Evolutionary conservation across 441 rosid genomes (phyloP).

Genomic region (Jatropha multifida): DNA sequence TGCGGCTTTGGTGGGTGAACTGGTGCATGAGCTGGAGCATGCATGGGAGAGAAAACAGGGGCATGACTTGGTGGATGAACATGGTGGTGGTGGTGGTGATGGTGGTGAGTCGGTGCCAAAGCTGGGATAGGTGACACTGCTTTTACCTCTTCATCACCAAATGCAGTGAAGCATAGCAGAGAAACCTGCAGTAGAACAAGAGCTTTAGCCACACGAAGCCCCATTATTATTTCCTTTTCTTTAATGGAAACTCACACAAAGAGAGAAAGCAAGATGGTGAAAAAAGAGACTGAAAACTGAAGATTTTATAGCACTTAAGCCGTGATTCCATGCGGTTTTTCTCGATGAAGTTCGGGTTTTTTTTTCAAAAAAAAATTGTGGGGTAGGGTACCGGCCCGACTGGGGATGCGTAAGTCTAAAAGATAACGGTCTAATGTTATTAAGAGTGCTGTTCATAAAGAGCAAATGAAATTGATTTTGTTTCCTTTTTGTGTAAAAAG

Average conservation of each 20-base stretch:
- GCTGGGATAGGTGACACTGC: conserved; percentile 22
- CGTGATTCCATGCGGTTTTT: conserved; percentile 34
- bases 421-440: too few species aligned
- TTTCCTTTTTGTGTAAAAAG: too few species aligned
- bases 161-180: conserved; percentile 29
- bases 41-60: conserved; percentile 16
- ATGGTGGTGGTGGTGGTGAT: not conserved
- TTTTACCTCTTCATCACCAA: conserved; percentile 9
- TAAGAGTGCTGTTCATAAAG: too few species aligned
- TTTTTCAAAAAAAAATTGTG: not conserved
- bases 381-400: not conserved
- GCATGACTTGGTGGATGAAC: conserved; percentile 18
- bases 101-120: conserved; percentile 9
- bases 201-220: conserved; percentile 21
- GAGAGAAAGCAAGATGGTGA: not conserved
- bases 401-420: too few species aligned
- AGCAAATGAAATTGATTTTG: too few species aligned
- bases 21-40: not conserved
- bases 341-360: conserved; percentile 10
- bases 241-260: not conserved
- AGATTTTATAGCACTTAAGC: conserved; percentile 30
- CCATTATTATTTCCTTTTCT: conserved; percentile 13
- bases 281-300: not conserved
- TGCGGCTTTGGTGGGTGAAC: not conserved
- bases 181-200: conserved; percentile 27